Percentiles rank a stretch among this genome's conserved stretches.
Conservation (phyloP, 2,329 filamentous ascomycete genomes). For the Leptographium galeiforme region DNA sequence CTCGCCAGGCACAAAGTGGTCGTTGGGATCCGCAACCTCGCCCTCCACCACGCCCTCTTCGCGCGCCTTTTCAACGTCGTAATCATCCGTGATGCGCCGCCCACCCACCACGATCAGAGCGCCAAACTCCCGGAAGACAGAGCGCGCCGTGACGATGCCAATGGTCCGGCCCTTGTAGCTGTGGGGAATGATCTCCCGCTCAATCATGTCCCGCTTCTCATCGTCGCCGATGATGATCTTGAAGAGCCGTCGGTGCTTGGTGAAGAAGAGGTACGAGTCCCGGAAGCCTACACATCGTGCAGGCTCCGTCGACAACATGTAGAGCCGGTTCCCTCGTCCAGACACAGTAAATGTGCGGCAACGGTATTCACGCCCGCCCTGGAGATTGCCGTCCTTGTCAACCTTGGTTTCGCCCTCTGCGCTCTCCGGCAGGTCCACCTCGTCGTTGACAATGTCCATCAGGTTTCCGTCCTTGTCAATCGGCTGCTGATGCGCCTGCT, state of each 20-base stretch:
- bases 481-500: conserved; percentile 61
- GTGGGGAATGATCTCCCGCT: conserved; percentile 88
- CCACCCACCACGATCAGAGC: conserved; percentile 89
- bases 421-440: conserved; percentile 79
- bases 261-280: conserved; percentile 98
- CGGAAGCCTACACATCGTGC: conserved; percentile 93
- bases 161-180: conserved; percentile 98
- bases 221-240: conserved; percentile 97
- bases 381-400: conserved; percentile 72
- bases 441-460: conserved; percentile 81
- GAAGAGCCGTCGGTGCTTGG: conserved; percentile 89
- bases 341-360: conserved; percentile 89
- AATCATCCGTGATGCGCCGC: conserved; percentile 76
- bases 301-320: conserved; percentile 98
- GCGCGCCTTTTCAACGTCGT: conserved; percentile 62
- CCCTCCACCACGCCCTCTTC: conserved; percentile 74
- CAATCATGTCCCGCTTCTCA: conserved; percentile 95
- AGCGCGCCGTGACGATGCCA: conserved; percentile 89
- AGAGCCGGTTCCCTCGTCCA: conserved; percentile 70
- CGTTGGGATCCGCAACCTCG: conserved; percentile 80
- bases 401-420: conserved; percentile 85
- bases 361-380: conserved; percentile 78
- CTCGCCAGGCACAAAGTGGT: conserved; percentile 62
- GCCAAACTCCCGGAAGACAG: conserved; percentile 93
- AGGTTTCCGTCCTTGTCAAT: conserved; percentile 91